Evolutionary conservation across 2,329 filamentous ascomycete species (phyloP).

Genomic region (Bipolaris sorokiniana): DNA sequence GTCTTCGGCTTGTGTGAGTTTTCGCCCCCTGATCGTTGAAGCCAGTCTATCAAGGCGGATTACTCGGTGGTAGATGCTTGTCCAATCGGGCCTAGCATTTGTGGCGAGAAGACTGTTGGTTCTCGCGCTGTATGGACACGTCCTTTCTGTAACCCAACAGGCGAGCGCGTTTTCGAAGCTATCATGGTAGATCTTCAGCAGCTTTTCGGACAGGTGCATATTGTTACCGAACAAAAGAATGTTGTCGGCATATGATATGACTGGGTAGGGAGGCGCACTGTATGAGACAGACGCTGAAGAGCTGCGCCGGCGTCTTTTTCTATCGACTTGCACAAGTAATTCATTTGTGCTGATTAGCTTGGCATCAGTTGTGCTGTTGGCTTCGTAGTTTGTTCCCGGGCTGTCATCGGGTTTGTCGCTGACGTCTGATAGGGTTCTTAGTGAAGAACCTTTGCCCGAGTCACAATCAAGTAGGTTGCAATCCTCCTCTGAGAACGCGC

Average conservation of each 20-base stretch:
- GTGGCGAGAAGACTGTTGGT: conserved; percentile 34
- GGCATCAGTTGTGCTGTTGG: conserved; percentile 3
- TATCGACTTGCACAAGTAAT: conserved; percentile 17
- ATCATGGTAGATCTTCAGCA: conserved; percentile 61
- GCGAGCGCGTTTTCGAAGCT: conserved; percentile 61
- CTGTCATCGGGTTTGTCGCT: conserved; percentile 22
- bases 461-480: conserved; percentile 23
- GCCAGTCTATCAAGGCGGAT: conserved; percentile 56
- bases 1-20: conserved; percentile 52
- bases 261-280: conserved; percentile 26
- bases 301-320: conserved; percentile 36
- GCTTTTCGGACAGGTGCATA: conserved; percentile 51
- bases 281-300: conserved; percentile 29
- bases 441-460: conserved; percentile 37
- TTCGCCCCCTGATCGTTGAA: conserved; percentile 50
- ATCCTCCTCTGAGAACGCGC: conserved; percentile 21
- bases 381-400: conserved; percentile 11
- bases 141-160: conserved; percentile 62
- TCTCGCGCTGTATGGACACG: conserved; percentile 57
- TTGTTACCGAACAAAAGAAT: conserved; percentile 46
- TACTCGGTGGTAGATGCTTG: conserved; percentile 59
- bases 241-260: conserved; percentile 33
- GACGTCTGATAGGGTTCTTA: conserved; percentile 31
- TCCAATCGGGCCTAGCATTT: conserved; percentile 54
- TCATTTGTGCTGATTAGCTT: conserved; percentile 13